These are phyloP conservation scores for Myxozyma mucilagina DNA, from an alignment of 805 yeast genomes.

Conservation along the genomic window DNA sequence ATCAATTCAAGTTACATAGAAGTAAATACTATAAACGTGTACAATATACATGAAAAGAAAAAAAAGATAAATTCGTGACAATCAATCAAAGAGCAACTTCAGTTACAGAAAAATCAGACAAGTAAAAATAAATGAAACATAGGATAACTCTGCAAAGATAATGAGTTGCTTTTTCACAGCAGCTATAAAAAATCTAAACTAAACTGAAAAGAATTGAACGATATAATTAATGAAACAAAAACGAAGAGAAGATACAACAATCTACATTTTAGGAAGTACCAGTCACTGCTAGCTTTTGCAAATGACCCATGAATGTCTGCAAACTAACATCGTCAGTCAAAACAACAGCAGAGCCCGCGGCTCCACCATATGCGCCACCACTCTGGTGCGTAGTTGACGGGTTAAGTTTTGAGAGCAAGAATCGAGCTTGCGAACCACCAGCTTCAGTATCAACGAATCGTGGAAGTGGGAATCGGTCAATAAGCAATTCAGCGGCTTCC, in stretches of 20 bases:
- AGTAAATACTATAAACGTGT: too few relatives aligned
- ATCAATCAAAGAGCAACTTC: too few relatives aligned
- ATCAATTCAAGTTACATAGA: too few relatives aligned
- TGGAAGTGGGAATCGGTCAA: conserved; percentile 96
- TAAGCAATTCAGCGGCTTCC: conserved; percentile 88
- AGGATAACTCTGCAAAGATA: too few relatives aligned
- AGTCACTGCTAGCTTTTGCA: conserved; percentile 84
- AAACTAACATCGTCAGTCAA: conserved; percentile 94
- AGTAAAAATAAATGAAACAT: too few relatives aligned
- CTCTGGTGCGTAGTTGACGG: conserved; percentile 85
- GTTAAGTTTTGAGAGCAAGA: conserved; percentile 89
- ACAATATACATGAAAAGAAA: too few relatives aligned
- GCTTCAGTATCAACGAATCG: conserved; percentile 96
- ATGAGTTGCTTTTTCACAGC: too few relatives aligned
- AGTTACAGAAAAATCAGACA: too few relatives aligned
- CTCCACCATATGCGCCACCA: conserved; percentile 48
- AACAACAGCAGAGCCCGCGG: conserved; percentile 68
- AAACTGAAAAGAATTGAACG: not conserved
- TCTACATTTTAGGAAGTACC: conserved; percentile 28
- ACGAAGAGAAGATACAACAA: not conserved
- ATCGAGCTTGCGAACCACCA: conserved; percentile 98
- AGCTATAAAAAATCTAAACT: too few relatives aligned
- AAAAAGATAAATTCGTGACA: too few relatives aligned
- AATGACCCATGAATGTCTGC: conserved; percentile 92
- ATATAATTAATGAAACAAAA: not conserved